Conservation (phyloP, 2,329 filamentous ascomycete genomes). For the Exophiala bonariae region DNA sequence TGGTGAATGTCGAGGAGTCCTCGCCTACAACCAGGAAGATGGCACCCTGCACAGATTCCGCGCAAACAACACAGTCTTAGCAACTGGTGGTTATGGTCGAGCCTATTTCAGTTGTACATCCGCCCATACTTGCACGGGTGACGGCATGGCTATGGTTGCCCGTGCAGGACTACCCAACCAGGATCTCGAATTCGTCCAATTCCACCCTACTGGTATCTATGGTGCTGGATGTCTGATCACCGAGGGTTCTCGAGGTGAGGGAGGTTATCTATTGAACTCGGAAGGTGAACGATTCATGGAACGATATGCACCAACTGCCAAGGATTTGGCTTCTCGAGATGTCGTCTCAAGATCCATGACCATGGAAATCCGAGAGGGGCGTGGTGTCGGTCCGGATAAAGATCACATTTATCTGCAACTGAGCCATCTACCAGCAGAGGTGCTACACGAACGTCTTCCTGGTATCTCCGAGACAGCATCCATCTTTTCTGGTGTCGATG, state of each 20-base stretch:
- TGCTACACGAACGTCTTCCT: constrained; percentile 92
- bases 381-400: constrained; percentile 94
- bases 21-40: constrained; percentile 98
- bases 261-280: constrained; percentile 94
- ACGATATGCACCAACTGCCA: constrained; percentile 93
- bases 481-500: constrained; percentile 96
- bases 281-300: constrained; percentile 99
- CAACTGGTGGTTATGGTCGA: constrained; percentile 95
- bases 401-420: constrained; percentile 99
- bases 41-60: constrained; percentile 96
- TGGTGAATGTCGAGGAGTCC: constrained; percentile 91
- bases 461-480: constrained; percentile 98
- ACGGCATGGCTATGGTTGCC: constrained; percentile 99
- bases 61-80: constrained; percentile 93
- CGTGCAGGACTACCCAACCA: constrained; percentile 97
- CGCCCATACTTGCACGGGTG: constrained; percentile 96
- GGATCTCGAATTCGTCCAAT: constrained; percentile 99
- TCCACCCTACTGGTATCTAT: constrained; percentile 99
- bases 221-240: constrained; percentile 97
- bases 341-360: constrained; percentile 98
- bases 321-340: constrained; percentile 94
- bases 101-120: constrained; percentile 98
- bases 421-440: constrained; percentile 86
- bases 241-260: constrained; percentile 95
- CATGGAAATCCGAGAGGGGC: constrained; percentile 94